A percentile compares a stretch with the other conserved stretches of the same genome.
Evolutionary conservation across 2,329 filamentous ascomycete species (phyloP).

Genomic region (Pochonia chlamydosporia): DNA sequence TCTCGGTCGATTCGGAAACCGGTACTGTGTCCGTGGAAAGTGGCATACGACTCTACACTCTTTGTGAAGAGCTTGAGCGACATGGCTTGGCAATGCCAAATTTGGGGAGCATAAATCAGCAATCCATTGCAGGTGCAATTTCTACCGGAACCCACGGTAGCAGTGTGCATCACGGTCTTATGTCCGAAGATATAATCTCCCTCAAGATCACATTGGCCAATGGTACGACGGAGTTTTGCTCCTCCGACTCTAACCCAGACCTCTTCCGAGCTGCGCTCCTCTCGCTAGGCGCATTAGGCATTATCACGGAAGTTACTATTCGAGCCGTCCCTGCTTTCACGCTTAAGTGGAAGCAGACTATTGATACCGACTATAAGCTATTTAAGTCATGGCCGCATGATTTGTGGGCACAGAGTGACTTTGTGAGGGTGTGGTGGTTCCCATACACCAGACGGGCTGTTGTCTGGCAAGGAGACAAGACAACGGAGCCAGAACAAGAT

Average conservation of each 20-base stretch:
- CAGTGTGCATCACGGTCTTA: slow-evolving; percentile 73
- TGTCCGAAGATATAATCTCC: slow-evolving; percentile 71
- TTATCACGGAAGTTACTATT: slow-evolving; percentile 85
- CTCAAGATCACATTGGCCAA: slow-evolving; percentile 79
- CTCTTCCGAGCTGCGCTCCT: slow-evolving; percentile 86
- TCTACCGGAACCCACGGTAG: slow-evolving; percentile 92
- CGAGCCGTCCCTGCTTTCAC: slow-evolving; percentile 74
- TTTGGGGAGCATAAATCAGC: slow-evolving; percentile 89
- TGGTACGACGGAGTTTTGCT: slow-evolving; percentile 67
- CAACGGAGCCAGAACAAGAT: slow-evolving; percentile 51
- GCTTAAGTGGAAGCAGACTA: slow-evolving; percentile 79
- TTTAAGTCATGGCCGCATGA: slow-evolving; percentile 64
- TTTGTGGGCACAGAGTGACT: slow-evolving; percentile 82
- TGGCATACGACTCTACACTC: slow-evolving; percentile 74
- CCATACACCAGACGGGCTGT: slow-evolving; percentile 86
- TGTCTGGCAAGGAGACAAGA: slow-evolving; percentile 83
- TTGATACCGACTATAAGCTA: slow-evolving; percentile 64
- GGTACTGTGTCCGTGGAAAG: slow-evolving; percentile 72
- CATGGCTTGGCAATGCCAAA: slow-evolving; percentile 82
- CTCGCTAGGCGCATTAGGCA: slow-evolving; percentile 82
- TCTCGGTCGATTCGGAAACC: slow-evolving; percentile 61
- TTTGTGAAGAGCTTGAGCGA: slow-evolving; percentile 69
- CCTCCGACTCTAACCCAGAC: slow-evolving; percentile 61
- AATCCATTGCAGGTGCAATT: slow-evolving; percentile 88
- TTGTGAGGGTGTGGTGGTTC: slow-evolving; percentile 95